These are phyloP conservation scores for Auriscalpium microsporum DNA, from an alignment of 768 basidiomycete species.

Conservation along the genomic window DNA sequence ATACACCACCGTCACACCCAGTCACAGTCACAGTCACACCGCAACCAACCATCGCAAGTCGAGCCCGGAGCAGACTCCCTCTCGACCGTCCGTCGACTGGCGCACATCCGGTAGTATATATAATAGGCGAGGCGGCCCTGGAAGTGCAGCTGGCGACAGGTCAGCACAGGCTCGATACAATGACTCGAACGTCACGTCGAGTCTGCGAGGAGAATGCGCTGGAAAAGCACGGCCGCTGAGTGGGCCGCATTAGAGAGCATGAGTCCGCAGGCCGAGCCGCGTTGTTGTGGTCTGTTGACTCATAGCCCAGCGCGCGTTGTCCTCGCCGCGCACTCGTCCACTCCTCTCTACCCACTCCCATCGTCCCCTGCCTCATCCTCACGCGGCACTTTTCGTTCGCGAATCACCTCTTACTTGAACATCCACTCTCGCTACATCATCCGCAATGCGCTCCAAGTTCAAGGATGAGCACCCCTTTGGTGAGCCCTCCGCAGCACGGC, in stretches of 20 bases:
- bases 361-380: background rate
- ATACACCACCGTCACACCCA: too few relatives aligned
- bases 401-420: background rate
- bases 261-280: background rate
- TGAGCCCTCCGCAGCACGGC: slow-evolving; percentile 33
- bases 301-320: background rate
- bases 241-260: background rate
- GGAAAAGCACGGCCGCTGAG: background rate
- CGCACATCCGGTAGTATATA: too few relatives aligned
- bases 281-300: slow-evolving; percentile 1
- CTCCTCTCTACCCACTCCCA: background rate
- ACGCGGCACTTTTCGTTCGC: background rate
- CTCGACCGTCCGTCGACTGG: too few relatives aligned
- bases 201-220: background rate
- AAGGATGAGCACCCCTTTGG: slow-evolving; percentile 99
- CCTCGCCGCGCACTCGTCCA: background rate
- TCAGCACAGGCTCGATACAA: background rate
- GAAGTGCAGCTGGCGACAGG: too few relatives aligned
- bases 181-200: background rate
- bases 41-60: too few relatives aligned
- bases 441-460: slow-evolving; percentile 85
- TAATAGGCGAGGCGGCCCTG: too few relatives aligned
- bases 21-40: too few relatives aligned
- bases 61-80: too few relatives aligned
- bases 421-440: background rate